Percentiles rank a stretch among this genome's conserved stretches.
These are phyloP conservation scores for Hypholoma fasciculare DNA, from an alignment of 768 basidiomycete species.

Conservation along the genomic window DNA sequence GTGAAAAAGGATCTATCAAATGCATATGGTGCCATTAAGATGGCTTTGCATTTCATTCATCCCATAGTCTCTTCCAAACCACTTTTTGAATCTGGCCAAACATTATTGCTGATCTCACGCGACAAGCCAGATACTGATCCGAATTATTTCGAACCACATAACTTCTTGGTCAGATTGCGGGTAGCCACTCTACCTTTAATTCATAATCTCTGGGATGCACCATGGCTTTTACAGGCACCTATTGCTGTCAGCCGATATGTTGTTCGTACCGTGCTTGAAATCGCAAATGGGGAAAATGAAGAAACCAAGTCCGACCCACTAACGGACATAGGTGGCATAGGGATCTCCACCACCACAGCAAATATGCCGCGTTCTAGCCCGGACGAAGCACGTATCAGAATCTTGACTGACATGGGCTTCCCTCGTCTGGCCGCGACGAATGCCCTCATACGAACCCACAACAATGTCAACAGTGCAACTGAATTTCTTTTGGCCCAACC, in stretches of 20 bases:
- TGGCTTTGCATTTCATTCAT: slow-evolving; percentile 74
- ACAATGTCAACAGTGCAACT: slow-evolving; percentile 87
- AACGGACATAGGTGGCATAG: slow-evolving; percentile 30
- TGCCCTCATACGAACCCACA: slow-evolving; percentile 81
- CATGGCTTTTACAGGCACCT: slow-evolving; percentile 80
- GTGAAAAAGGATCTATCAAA: slow-evolving; percentile 69
- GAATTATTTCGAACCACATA: slow-evolving; percentile 83
- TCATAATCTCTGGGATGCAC: slow-evolving; percentile 73
- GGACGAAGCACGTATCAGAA: slow-evolving; percentile 77
- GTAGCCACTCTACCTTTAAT: slow-evolving; percentile 67
- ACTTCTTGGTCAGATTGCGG: slow-evolving; percentile 84
- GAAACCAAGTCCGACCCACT: slow-evolving; percentile 52
- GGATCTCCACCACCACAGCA: slow-evolving; percentile 21
- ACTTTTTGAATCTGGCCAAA: slow-evolving; percentile 86
- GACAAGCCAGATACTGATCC: slow-evolving; percentile 79
- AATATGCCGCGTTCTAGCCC: slow-evolving; percentile 45
- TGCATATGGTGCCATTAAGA: slow-evolving; percentile 80
- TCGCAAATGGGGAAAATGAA: slow-evolving; percentile 83
- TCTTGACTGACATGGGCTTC: slow-evolving; percentile 97
- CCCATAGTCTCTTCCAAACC: slow-evolving; percentile 79
- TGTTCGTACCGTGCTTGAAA: slow-evolving; percentile 75
- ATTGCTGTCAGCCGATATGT: slow-evolving; percentile 73
- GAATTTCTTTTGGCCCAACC: slow-evolving; percentile 85
- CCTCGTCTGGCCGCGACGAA: slow-evolving; percentile 83
- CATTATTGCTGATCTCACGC: slow-evolving; percentile 62